A percentile compares a stretch with the other conserved stretches of the same genome.
Evolutionary conservation across 2,329 filamentous ascomycete genomes (phyloP).

Genomic region (Trichocomaceae sp.): DNA sequence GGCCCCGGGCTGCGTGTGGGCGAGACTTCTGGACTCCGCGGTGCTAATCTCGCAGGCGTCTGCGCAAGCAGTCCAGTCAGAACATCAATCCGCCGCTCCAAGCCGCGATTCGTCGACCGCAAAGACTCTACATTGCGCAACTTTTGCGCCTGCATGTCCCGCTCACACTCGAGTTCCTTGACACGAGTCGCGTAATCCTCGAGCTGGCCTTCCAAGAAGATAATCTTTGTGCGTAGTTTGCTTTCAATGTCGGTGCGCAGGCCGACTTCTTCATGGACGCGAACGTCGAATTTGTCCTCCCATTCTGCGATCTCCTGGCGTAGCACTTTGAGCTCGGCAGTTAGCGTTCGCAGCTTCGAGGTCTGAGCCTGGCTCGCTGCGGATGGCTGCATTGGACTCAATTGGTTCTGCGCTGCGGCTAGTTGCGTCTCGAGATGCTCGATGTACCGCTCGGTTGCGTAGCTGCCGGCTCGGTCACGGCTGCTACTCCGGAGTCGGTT

Average conservation of each 20-base stretch:
- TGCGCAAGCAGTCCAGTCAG: conserved; percentile 32
- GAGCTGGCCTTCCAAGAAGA: conserved; percentile 26
- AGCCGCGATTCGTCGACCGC: conserved; percentile 27
- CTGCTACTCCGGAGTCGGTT: conserved; percentile 11
- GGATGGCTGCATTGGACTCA: conserved; percentile 37
- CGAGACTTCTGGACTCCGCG: conserved; percentile 16
- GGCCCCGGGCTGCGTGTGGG: conserved; percentile 12
- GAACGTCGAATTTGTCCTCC: conserved; percentile 29
- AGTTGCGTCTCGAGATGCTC: conserved; percentile 45
- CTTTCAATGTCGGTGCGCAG: conserved; percentile 24
- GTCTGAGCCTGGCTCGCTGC: conserved; percentile 31
- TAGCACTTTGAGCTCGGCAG: conserved; percentile 26
- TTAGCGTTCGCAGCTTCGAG: conserved; percentile 29
- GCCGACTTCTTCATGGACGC: conserved; percentile 26
- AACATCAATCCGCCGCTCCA: conserved; percentile 31
- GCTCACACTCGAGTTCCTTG: conserved; percentile 27
- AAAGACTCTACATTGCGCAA: conserved; percentile 27
- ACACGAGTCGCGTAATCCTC: conserved; percentile 25
- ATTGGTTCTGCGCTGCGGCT: conserved; percentile 33
- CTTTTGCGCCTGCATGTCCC: conserved; percentile 27
- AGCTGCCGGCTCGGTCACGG: conserved; percentile 22
- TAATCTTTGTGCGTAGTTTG: conserved; percentile 25
- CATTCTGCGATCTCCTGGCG: conserved; percentile 26
- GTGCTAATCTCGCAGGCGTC: conserved; percentile 23
- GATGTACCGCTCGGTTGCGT: conserved; percentile 42